Evolutionary conservation across 345 rosid species (phyloP), one percentile per base, ranked within the genome.

Genomic region (Salix arbutifolia): DNA sequence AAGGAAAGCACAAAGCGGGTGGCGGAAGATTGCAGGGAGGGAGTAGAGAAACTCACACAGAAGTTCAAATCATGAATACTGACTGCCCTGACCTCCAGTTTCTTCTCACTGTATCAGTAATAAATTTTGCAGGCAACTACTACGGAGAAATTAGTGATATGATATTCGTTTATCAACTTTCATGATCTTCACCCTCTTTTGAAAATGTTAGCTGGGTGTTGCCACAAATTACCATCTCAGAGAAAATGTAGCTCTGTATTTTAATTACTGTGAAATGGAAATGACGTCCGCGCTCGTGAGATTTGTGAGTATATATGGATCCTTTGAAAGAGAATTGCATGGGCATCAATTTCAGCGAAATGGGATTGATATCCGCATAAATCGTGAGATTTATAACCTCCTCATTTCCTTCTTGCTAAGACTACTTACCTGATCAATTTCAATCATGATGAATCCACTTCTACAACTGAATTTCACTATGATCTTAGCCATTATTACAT

Each of bases 11-110:
- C 88, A 10, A 89, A 84, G 75, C 86, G 89, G 44, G 80, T 85
- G n/a, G 90, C 86, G 0, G 92, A 74, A 68, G 97, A 95, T 75
- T 87, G 93, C 79, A 85, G 87, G 70, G 90, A 78, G 26, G 89
- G 88, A 35, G 89, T 95, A 9, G 91, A 82, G 83, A 91, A 87
- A 85, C 84, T 91, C 33, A 79, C 89, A 40, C 92, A 92, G 73
- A 95, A 76, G 77, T 86, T 95, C 79, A 90, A 85, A 81, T 77
- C 88, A 19, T 89, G 79, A 83, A 12, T 4, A 11, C 4, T 4
- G 17, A 18, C 3, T 4, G 17, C 0, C 11, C 13, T 4, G 35
- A 48, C 23, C 0, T 11, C 13, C 3, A 31, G 35, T 65, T 53
- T 21, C 64, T 37, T 72, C 40, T 44, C 30, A 13, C 42, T 58